phyloP scores from a whole-genome alignment of 495 filamentous ascomycete genomes.

The Penicillium flavigenum region DNA sequence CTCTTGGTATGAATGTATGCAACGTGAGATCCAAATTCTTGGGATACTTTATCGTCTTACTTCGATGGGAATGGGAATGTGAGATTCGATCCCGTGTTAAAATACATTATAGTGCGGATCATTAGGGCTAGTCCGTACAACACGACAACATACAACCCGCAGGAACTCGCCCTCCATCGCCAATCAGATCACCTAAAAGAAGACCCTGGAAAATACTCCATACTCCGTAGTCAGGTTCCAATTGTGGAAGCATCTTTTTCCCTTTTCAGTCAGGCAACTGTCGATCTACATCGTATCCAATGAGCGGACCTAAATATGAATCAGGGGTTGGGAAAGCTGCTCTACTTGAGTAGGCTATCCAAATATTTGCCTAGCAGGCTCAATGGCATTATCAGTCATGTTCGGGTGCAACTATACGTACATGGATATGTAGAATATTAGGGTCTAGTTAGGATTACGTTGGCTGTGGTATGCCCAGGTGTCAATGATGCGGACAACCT shows the following conservation, averaged over 20 bases:
- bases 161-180: background rate
- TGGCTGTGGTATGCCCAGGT: background rate
- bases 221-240: background rate
- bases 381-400: background rate
- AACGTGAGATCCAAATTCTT: background rate
- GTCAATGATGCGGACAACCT: background rate
- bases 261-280: background rate
- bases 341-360: slow-evolving; percentile 3
- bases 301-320: background rate
- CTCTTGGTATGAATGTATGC: slow-evolving; percentile 20
- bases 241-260: background rate
- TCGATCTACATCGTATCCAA: slow-evolving; percentile 6
- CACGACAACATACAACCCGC: background rate
- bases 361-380: background rate
- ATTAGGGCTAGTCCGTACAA: background rate
- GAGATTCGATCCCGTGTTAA: background rate
- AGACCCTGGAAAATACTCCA: background rate
- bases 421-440: background rate
- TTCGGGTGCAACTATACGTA: slow-evolving; percentile 1
- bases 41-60: background rate
- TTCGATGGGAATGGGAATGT: background rate
- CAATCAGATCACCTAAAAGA: slow-evolving; percentile 1
- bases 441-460: background rate
- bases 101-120: background rate
- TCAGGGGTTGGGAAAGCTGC: background rate